Evolutionary conservation across 2,329 filamentous ascomycete species (phyloP).

Genomic region (Aspergillus ochraceus): DNA sequence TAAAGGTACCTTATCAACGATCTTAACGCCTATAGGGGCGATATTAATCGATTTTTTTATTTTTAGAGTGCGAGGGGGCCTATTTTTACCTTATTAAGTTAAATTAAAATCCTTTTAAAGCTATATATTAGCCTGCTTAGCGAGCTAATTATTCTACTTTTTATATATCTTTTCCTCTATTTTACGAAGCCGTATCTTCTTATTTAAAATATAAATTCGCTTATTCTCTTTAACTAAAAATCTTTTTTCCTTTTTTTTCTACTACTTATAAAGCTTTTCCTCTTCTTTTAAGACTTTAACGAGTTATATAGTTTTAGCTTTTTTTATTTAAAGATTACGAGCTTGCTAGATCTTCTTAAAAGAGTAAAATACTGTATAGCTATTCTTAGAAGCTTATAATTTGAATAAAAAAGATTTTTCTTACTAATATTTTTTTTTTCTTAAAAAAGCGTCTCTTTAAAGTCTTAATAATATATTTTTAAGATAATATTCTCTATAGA

Average conservation of each 20-base stretch:
- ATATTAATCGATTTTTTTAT: background rate
- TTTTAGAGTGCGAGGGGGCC: background rate
- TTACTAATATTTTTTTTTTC: slow-evolving; percentile 3
- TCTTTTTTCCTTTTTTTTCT: background rate
- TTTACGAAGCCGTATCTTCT: background rate
- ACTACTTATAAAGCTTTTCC: background rate
- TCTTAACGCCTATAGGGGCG: background rate
- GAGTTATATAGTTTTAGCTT: background rate
- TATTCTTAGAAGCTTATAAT: background rate
- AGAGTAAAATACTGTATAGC: background rate
- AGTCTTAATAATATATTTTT: background rate
- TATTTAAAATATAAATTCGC: background rate
- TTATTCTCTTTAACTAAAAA: too few relatives aligned
- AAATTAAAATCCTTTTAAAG: background rate
- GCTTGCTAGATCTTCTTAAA: background rate
- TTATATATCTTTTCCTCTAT: too few relatives aligned
- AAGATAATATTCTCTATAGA: slow-evolving; percentile 6
- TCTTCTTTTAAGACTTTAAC: background rate
- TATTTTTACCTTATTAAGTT: background rate
- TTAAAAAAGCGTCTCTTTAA: background rate
- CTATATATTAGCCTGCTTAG: too few relatives aligned
- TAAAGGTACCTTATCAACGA: background rate
- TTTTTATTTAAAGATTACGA: background rate
- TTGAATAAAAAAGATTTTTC: background rate
- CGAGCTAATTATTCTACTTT: too few relatives aligned